Percentiles rank a stretch among this genome's conserved stretches.
These are phyloP conservation scores for Paraphaeosphaeria sporulosa DNA, from an alignment of 2,329 filamentous ascomycete species.

Conservation along the genomic window DNA sequence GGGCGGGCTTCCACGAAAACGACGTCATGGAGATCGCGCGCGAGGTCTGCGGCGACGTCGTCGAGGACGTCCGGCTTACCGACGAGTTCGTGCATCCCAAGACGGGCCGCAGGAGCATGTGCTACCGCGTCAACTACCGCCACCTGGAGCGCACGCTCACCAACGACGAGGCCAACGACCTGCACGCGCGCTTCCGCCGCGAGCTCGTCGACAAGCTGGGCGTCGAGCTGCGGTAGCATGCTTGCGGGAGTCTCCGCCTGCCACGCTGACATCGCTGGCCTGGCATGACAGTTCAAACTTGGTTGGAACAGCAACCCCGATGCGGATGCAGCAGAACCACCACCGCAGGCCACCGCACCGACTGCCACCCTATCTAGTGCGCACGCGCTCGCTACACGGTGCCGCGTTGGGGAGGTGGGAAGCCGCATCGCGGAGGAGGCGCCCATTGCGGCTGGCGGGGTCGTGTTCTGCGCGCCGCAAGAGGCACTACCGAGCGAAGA, in stretches of 20 bases:
- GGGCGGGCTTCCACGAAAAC: conserved; percentile 79
- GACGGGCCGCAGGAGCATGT: conserved; percentile 82
- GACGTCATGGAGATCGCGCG: conserved; percentile 97
- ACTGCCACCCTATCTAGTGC: background rate
- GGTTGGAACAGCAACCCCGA: too few relatives aligned
- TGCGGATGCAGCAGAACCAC: too few relatives aligned
- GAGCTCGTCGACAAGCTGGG: conserved; percentile 74
- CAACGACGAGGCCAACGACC: conserved; percentile 77
- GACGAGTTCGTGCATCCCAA: conserved; percentile 91
- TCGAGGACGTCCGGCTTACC: conserved; percentile 84
- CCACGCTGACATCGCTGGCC: too few relatives aligned
- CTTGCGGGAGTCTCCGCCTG: background rate
- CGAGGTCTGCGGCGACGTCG: conserved; percentile 78
- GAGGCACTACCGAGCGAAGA: background rate
- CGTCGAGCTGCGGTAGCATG: conserved; percentile 76
- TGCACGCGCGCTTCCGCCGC: conserved; percentile 73
- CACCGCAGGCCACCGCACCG: background rate
- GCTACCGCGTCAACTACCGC: conserved; percentile 92
- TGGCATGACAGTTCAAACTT: too few relatives aligned
- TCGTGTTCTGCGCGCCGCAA: too few relatives aligned
- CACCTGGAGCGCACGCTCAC: conserved; percentile 91
- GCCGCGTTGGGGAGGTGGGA: background rate
- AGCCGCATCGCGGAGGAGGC: background rate
- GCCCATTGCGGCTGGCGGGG: background rate
- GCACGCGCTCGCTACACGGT: background rate